Base-by-base conservation (phyloP, 2,329 filamentous ascomycete species). In the Alternaria angustiovoidea region DNA sequence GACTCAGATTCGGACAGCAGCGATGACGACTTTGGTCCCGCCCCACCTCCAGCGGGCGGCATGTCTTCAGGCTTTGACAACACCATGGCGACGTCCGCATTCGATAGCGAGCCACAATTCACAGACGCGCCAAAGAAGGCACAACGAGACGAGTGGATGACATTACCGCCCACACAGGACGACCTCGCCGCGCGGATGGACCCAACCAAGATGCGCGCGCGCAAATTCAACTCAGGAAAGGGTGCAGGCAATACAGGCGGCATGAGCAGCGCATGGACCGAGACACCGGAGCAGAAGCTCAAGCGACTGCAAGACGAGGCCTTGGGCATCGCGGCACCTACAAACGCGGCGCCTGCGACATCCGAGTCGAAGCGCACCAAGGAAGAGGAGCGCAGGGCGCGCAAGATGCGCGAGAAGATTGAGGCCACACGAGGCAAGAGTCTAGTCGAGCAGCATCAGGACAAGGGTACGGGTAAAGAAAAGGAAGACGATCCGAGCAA, bases 401-500 rank as follows among this genome's bases (percentile, higher is more conserved):
- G 81, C 63, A 82, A 81, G 68, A 84, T 89, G 32, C 81, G 80
- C 51, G 86, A 88, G 66, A 89, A 89, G 59, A 86, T 70, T 30
- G 80, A 83, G 47, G 80, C 79, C 24, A 52, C 72, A 12, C 67
- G 78, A 20, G 81, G 80, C 9, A 79, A 80, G 63, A 83, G 81
- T 32, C 63, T 85, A 22, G 79, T 82, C 48, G 80, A 83, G 57
- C 77, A 81, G 64, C 83, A 84, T 53, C 76, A 79, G 61, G 80
- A 80, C 63, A 78, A 75, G 22, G 79, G 78, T 38, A 80, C 75
- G 7, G 82, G 85, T 18, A 88, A 89, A 63, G 88, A 92, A 64
- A 92, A 95, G 22, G 81, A 83, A 49, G 94, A 97, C 79, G 94
- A 98, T 75, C 94, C 95, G 0, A 97, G 93, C 78, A 90, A 91